Evolutionary conservation across 768 basidiomycete genomes (phyloP).

Genomic region (Panaeolus cyanescens): DNA sequence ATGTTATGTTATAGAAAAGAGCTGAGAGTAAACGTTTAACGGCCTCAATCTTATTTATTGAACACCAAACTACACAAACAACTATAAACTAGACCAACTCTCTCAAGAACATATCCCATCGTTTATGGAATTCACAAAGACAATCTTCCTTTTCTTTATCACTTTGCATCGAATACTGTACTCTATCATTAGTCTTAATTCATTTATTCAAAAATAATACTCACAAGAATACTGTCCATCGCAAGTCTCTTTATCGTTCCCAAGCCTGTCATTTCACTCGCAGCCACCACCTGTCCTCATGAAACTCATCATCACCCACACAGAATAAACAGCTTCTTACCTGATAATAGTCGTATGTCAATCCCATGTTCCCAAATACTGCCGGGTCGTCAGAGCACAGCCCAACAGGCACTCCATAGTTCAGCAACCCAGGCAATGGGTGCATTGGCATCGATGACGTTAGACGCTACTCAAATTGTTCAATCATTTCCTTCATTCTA

Average conservation of each 20-base stretch:
- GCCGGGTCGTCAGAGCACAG: conserved; percentile 78
- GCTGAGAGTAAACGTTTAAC: conserved; percentile 10
- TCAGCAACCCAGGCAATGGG: conserved; percentile 70
- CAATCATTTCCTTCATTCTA: neutral
- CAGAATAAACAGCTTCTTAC: conserved; percentile 30
- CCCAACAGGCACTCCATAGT: conserved; percentile 71
- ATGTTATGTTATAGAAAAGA: too few species aligned
- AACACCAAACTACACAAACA: conserved; percentile 14
- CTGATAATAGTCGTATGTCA: conserved; percentile 81
- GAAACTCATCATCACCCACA: neutral
- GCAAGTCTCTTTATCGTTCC: conserved; percentile 63
- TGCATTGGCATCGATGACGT: conserved; percentile 83
- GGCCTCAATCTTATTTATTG: neutral
- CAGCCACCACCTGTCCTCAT: conserved; percentile 54
- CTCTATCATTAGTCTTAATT: neutral
- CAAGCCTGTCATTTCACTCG: conserved; percentile 68
- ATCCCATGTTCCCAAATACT: conserved; percentile 75
- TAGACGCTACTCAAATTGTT: conserved; percentile 48
- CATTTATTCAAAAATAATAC: neutral
- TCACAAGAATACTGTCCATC: conserved; percentile 64
- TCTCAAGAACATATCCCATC: conserved; percentile 49
- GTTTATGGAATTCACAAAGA: conserved; percentile 43
- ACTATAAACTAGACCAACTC: conserved; percentile 17
- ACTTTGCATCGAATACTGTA: conserved; percentile 55
- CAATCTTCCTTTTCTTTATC: conserved; percentile 46